Evolutionary conservation across 1,139 yeast genomes (phyloP).

Genomic region (Candida mesenterica): DNA sequence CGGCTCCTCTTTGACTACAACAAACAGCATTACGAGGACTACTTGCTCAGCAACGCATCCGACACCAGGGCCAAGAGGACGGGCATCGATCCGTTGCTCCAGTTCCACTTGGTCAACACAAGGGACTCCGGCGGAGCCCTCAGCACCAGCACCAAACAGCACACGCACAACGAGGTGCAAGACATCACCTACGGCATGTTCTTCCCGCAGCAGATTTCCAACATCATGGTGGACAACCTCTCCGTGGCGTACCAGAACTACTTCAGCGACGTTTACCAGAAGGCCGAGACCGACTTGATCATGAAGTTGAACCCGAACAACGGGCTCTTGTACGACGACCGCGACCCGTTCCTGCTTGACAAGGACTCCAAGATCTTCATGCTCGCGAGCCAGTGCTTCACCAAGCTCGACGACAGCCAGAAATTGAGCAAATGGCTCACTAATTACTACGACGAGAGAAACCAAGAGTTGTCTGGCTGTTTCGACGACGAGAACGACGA

Average conservation of each 20-base stretch:
- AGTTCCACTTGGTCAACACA: constrained; percentile 3
- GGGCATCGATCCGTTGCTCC: constrained; percentile 1
- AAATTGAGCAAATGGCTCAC: constrained; percentile 5
- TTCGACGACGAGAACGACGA: background rate
- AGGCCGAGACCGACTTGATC: constrained; percentile 1
- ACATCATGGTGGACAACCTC: constrained; percentile 2
- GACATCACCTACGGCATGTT: background rate
- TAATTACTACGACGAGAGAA: constrained; percentile 4
- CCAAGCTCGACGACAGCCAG: constrained; percentile 7
- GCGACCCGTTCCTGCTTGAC: constrained; percentile 11
- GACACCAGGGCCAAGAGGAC: background rate
- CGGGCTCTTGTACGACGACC: constrained; percentile 12
- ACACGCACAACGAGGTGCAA: background rate
- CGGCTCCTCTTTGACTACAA: constrained; percentile 12
- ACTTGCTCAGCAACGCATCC: constrained; percentile 9
- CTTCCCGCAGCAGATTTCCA: background rate
- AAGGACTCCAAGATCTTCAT: constrained; percentile 5
- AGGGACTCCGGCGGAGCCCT: constrained; percentile 5
- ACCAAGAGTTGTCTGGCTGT: constrained; percentile 3
- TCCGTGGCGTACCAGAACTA: constrained; percentile 10
- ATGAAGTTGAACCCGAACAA: constrained; percentile 8
- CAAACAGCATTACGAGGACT: constrained; percentile 10
- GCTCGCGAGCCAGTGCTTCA: constrained; percentile 6
- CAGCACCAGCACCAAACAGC: background rate
- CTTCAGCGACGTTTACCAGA: constrained; percentile 10